These are phyloP conservation scores for Golovinomyces cichoracearum DNA, from an alignment of 2,329 filamentous ascomycete species.

Conservation along the genomic window DNA sequence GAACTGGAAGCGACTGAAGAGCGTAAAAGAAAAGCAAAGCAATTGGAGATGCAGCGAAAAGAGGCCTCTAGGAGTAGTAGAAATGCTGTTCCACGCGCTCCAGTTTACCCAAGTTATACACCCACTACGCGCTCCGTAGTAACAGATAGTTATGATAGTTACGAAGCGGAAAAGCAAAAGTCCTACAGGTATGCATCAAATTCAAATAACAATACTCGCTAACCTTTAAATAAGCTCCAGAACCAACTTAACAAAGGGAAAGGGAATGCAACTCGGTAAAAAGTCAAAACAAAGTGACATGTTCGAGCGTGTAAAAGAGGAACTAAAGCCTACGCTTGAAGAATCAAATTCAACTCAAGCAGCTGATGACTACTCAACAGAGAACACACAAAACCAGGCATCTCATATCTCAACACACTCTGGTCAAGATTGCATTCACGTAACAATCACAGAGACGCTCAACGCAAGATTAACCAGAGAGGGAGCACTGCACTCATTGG, in stretches of 20 bases:
- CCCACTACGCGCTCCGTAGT: conserved; percentile 48
- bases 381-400: conserved; percentile 23
- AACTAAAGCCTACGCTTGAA: conserved; percentile 68
- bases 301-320: conserved; percentile 81
- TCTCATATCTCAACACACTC: conserved; percentile 37
- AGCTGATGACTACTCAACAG: conserved; percentile 23
- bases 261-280: conserved; percentile 97
- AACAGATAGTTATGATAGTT: conserved; percentile 68
- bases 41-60: conserved; percentile 95
- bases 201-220: background rate
- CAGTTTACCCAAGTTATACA: conserved; percentile 72
- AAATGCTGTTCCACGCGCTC: conserved; percentile 40
- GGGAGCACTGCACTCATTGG: conserved; percentile 60
- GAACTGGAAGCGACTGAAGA: conserved; percentile 95
- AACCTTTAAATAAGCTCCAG: conserved; percentile 17
- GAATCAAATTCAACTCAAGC: conserved; percentile 36
- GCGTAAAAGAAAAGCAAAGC: conserved; percentile 94
- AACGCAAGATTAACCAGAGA: conserved; percentile 71
- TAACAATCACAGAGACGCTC: conserved; percentile 74
- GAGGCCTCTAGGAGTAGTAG: conserved; percentile 62
- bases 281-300: conserved; percentile 96
- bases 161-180: conserved; percentile 96
- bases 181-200: conserved; percentile 38
- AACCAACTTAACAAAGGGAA: conserved; percentile 50
- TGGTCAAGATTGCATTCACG: conserved; percentile 64